A percentile compares a stretch with the other conserved stretches of the same genome.
Evolutionary conservation across 2,329 filamentous ascomycete species (phyloP).

Genomic region (Sarocladium brachiariae): DNA sequence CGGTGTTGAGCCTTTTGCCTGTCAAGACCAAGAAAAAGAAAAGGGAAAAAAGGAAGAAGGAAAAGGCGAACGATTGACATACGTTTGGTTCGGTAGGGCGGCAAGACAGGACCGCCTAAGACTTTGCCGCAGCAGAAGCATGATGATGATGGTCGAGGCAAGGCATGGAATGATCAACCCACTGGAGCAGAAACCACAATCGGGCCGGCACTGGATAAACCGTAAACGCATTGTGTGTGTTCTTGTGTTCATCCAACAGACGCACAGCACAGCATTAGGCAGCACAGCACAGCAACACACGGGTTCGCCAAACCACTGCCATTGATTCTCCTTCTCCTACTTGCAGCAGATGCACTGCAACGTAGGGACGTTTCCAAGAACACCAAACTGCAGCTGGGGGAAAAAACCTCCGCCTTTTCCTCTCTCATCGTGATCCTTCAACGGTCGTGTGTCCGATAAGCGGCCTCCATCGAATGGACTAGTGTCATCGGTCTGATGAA

Average conservation of each 20-base stretch:
- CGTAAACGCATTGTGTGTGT: too few relatives aligned
- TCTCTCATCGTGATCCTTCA: neutral
- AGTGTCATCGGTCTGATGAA: conserved; percentile 5
- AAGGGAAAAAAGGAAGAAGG: neutral
- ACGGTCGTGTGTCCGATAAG: neutral
- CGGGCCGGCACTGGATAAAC: too few relatives aligned
- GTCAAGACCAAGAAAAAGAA: neutral
- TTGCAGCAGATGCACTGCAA: neutral
- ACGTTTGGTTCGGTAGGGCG: conserved; percentile 4
- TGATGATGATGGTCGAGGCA: neutral
- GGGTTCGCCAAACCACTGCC: too few relatives aligned
- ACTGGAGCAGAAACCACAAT: neutral
- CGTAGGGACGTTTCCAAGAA: neutral
- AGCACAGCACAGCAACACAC: too few relatives aligned
- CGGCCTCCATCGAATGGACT: neutral
- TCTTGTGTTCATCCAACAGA: too few relatives aligned
- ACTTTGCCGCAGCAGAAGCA: neutral
- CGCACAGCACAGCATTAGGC: too few relatives aligned
- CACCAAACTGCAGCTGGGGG: neutral
- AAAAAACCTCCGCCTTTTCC: neutral
- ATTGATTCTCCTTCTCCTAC: too few relatives aligned
- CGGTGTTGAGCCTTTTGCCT: neutral
- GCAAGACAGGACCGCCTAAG: neutral
- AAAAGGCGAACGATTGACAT: neutral
- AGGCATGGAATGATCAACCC: neutral